Evolutionary conservation across 2,329 filamentous ascomycete species (phyloP), one percentile per base, ranked within the genome.

Genomic region (Hirsutella minnesotensis): DNA sequence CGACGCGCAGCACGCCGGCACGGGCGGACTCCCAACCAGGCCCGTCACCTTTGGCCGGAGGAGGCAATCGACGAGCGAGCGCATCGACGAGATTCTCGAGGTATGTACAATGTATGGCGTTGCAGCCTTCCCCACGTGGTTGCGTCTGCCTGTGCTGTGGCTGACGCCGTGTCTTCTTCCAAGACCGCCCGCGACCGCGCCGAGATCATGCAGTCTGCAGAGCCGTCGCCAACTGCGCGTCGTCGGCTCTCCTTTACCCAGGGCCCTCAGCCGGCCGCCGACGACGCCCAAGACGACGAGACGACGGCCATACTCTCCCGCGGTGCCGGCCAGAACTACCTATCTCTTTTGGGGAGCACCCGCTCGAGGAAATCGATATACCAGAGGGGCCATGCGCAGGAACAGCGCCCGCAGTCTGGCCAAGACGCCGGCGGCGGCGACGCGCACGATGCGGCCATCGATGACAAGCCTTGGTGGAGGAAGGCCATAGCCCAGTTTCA

Each of bases 401-500:
- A 24, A 13, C 36, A 22, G 36, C 36, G 50, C 46, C 39, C 15
- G 33, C 33, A 13, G 15, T 5, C 16, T 4, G 33, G 16, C 7
- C n/a, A n/a, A n/a, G 16, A 18, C n/a, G 4, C 33, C 15, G 33
- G 8, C 13, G 16, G 16, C n/a, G 16, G 33, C 16, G 33, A 35
- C 12, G 15, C 33, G 33, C 7, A 9, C 15, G 33, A 35, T 18
- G 20, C 8, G 18, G 19, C 20, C 20, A 20, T 7, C 5, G 39
- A 20, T 7, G 39, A 21, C 5, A 54, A 19, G 46, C 47, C 50
- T 35, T 79, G 79, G 73, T 79, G 73, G 70, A 65, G 65, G 51
- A 56, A 56, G 27, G 58, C 75, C 33, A 51, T 69, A 20, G 62
- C 57, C 8, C 61, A 67, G 44, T 70, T 81, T 41, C 69, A 67